Conservation (phyloP, 306 rosid genomes). For the Cucumis cinereus region DNA sequence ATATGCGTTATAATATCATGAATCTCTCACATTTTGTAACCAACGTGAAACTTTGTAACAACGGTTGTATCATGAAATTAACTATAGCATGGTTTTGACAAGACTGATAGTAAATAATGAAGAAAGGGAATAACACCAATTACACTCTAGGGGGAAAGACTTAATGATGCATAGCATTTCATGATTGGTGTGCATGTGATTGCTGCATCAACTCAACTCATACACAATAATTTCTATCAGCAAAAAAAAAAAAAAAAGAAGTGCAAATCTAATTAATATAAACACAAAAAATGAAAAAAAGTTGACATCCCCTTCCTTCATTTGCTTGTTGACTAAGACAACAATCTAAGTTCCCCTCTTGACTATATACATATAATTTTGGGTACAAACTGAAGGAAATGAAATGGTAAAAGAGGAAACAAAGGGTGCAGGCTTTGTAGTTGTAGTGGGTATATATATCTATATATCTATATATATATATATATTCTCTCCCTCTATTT, state of each 20-base stretch:
- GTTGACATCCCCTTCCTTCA: not conserved
- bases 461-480: too few species aligned
- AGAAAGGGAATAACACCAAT: not conserved
- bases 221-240: not conserved
- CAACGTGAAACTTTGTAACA: too few species aligned
- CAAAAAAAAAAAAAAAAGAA: not conserved
- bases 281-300: not conserved
- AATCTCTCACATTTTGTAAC: too few species aligned
- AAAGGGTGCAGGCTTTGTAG: conserved; percentile 3
- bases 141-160: not conserved
- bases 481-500: not conserved
- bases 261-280: not conserved
- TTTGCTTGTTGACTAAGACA: conserved; percentile 3
- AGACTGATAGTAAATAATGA: not conserved
- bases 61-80: not conserved
- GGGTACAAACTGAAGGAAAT: not conserved
- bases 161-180: conserved; percentile 4
- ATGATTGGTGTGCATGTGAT: conserved; percentile 10
- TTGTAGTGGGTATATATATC: not conserved
- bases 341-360: not conserved
- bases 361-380: not conserved
- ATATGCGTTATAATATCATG: too few species aligned
- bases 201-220: not conserved
- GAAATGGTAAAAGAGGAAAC: not conserved
- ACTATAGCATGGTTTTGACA: not conserved